phyloP scores from a whole-genome alignment of 1,139 yeast genomes.

The Hemisphaericaspora xylanilytica region DNA sequence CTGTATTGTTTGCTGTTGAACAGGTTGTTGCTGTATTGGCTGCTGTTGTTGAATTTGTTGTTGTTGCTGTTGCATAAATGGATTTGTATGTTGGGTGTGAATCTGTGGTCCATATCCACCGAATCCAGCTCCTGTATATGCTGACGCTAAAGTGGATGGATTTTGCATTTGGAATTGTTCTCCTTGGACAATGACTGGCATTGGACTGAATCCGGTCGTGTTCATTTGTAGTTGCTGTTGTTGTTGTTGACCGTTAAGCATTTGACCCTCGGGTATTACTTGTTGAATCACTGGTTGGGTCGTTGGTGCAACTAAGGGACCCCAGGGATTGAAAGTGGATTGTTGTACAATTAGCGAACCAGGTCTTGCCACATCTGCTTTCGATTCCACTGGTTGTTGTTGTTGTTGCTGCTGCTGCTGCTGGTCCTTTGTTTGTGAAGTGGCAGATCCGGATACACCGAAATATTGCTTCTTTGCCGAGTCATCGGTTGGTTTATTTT shows the following conservation, averaged over 20 bases:
- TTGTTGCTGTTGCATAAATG: conserved; percentile 21
- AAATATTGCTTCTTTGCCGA: conserved; percentile 2
- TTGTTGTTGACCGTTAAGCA: conserved; percentile 11
- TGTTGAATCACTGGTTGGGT: conserved; percentile 1
- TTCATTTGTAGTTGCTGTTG: conserved; percentile 15
- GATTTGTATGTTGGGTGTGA: conserved; percentile 27
- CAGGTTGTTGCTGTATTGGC: conserved; percentile 16
- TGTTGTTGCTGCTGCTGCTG: conserved; percentile 7
- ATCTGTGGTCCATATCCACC: conserved; percentile 45
- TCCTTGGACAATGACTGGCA: conserved; percentile 16
- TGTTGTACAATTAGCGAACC: conserved; percentile 40
- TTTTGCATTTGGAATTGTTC: conserved; percentile 15
- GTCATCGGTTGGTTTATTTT: conserved; percentile 18
- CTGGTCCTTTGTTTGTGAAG: conserved; percentile 15
- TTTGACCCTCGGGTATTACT: conserved; percentile 10
- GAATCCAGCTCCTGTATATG: conserved; percentile 57
- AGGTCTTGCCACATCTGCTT: conserved; percentile 16
- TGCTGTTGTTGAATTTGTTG: conserved; percentile 6
- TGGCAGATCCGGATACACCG: background rate
- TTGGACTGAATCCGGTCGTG: conserved; percentile 10
- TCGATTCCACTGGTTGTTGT: background rate
- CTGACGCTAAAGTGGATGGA: conserved; percentile 19
- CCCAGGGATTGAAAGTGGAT: conserved; percentile 49
- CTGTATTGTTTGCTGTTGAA: conserved; percentile 15
- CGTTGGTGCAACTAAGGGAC: conserved; percentile 14